phyloP scores from a whole-genome alignment of 2,329 filamentous ascomycete genomes.

The Fusarium sp. region DNA sequence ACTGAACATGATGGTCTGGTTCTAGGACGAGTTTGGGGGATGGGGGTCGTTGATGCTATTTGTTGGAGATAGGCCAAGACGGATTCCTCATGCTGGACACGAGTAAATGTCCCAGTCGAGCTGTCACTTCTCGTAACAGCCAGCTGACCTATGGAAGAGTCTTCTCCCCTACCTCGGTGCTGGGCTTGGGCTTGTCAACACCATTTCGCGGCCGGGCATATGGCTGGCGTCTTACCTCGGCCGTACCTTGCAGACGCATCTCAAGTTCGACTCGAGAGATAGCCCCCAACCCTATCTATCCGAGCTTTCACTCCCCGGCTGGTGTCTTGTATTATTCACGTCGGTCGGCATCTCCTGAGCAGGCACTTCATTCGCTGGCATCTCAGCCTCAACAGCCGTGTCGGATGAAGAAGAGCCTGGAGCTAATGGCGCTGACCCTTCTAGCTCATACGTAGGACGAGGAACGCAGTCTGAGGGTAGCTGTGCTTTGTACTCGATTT shows the following conservation, averaged over 20 bases:
- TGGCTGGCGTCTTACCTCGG: background rate
- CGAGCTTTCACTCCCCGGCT: background rate
- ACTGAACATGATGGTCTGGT: background rate
- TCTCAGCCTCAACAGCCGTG: background rate
- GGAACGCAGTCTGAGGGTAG: constrained; percentile 6
- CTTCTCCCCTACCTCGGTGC: background rate
- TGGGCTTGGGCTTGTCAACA: background rate
- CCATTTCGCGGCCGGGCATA: background rate
- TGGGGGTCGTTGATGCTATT: background rate
- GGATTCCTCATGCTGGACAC: background rate
- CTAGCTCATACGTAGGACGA: background rate
- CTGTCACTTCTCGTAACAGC: background rate
- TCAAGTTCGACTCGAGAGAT: background rate
- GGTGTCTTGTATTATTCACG: background rate
- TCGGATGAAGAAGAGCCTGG: background rate
- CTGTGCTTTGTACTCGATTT: background rate
- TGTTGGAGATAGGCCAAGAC: background rate
- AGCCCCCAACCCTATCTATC: background rate
- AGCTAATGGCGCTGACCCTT: background rate
- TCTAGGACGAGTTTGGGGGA: background rate
- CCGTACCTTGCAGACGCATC: background rate
- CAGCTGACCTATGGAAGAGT: background rate
- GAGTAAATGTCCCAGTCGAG: background rate
- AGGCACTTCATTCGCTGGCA: constrained; percentile 7
- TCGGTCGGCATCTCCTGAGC: constrained; percentile 6